A percentile compares a stretch with the other conserved stretches of the same genome.
phyloP scores from a whole-genome alignment of 2,329 filamentous ascomycete genomes.

The Intubia oerlemansii region DNA sequence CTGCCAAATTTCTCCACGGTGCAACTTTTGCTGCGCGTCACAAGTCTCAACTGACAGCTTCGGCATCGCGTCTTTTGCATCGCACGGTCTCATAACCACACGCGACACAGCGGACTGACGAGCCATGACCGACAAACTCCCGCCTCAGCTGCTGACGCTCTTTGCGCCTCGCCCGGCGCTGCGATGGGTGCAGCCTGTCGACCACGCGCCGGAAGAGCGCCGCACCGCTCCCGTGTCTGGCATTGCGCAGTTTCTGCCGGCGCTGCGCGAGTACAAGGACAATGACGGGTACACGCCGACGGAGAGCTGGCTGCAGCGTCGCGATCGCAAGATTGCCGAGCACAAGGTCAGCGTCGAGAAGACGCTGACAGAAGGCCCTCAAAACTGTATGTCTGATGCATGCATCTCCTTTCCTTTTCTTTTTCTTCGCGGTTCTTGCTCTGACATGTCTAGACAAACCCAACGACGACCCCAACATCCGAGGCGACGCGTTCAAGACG shows the following conservation, averaged over 20 bases:
- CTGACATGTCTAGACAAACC: constrained; percentile 63
- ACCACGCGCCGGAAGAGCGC: constrained; percentile 66
- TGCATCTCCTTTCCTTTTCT: neutral
- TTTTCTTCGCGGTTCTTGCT: neutral
- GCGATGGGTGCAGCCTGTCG: constrained; percentile 67
- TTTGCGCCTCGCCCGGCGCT: constrained; percentile 87
- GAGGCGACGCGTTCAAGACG: constrained; percentile 88
- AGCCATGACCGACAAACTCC: constrained; percentile 90
- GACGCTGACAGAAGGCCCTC: constrained; percentile 39
- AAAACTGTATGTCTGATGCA: constrained; percentile 31
- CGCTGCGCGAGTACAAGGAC: constrained; percentile 57
- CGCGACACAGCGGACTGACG: no score
- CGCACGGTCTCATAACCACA: no score
- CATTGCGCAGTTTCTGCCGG: constrained; percentile 52
- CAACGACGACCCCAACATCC: constrained; percentile 63
- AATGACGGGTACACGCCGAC: constrained; percentile 59
- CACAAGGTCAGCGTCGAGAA: constrained; percentile 48
- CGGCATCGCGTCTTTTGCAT: no score
- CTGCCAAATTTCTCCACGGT: no score
- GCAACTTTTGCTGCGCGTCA: no score
- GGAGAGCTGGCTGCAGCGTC: constrained; percentile 80
- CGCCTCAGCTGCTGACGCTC: constrained; percentile 75
- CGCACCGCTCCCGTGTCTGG: constrained; percentile 53
- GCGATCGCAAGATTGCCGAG: constrained; percentile 66
- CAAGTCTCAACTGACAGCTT: no score